Base-by-base conservation (phyloP, 768 basidiomycete species). In the Pleurotus pulmonarius region DNA sequence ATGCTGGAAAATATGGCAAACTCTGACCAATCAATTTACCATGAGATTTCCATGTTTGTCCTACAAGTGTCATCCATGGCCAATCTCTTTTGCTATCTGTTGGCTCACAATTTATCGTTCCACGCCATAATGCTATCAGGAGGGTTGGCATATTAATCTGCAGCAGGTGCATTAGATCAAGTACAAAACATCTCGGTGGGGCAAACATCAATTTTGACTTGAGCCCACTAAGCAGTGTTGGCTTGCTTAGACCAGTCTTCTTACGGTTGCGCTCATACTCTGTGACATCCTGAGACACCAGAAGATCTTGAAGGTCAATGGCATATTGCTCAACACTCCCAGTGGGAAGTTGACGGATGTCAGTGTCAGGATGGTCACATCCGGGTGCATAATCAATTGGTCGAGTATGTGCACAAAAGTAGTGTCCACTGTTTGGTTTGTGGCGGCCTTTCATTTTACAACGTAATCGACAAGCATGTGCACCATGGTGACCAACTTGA, bases 151-250 rank as follows among this genome's bases (percentile, higher is more conserved):
- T 20, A 29, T 74, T 75, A 0, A 66, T 48, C 0, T 51, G 51
- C 2, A 59, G 37, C 1, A 64, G 57, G 48, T 73, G 68, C 70
- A 75, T 75, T 5, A 67, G 16, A 53, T 75, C 69, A 0, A 61
- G 59, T 0, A 58, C 56, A 58, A 68, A 71, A 8, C 58, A 61
- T 0, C 56, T n/a, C 1, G 69, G 70, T 7, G 70, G 15, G 1
- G 61, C 58, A 6, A 71, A 59, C 0, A 46, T 64, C 13, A 34
- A 54, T 0, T 9, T 15, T 0, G 53, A 46, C 0, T 26, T 3
- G 6, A 75, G 61, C 0, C 69, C 67, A 13, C 61, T 58, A 11
- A 74, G 60, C 8, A 74, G 56, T 3, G 58, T 63, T 0, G 70
- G 69, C 47, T 68, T 71, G 0, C 55, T 63, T 3, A 75, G 64